phyloP scores from a whole-genome alignment of 768 basidiomycete genomes.

The Boletus rubropictus region DNA sequence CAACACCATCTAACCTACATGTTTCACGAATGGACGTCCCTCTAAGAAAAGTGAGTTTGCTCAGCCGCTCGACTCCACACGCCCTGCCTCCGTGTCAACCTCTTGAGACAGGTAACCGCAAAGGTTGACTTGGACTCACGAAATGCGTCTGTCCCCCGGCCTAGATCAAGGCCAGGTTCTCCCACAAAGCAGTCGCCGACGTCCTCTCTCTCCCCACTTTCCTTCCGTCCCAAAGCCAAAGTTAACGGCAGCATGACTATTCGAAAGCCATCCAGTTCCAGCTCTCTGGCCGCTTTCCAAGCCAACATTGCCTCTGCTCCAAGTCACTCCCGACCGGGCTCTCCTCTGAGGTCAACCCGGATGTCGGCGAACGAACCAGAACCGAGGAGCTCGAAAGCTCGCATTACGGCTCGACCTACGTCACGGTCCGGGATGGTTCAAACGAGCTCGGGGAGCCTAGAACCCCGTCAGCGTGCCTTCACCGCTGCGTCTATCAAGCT shows the following conservation, averaged over 20 bases:
- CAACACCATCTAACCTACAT: neutral
- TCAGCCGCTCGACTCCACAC: neutral
- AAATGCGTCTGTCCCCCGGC: conserved; percentile 27
- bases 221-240: conserved; percentile 51
- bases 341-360: conserved; percentile 36
- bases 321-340: conserved; percentile 37
- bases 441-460: conserved; percentile 10
- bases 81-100: conserved; percentile 9
- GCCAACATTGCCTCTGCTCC: conserved; percentile 32
- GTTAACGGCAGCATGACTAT: conserved; percentile 50
- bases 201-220: conserved; percentile 24
- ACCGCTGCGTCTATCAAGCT: conserved; percentile 22
- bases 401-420: conserved; percentile 28
- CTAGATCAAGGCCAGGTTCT: conserved; percentile 44
- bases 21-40: conserved; percentile 34
- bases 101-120: conserved; percentile 44
- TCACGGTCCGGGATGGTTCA: conserved; percentile 17
- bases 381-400: conserved; percentile 24
- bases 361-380: conserved; percentile 30
- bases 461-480: conserved; percentile 30
- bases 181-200: conserved; percentile 37
- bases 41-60: conserved; percentile 41
- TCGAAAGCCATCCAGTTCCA: conserved; percentile 24
- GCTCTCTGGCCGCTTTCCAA: conserved; percentile 11
- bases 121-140: conserved; percentile 40